Percentiles rank a stretch among this genome's conserved stretches.
These are phyloP conservation scores for Gloeopeniophorella convolvens DNA, from an alignment of 768 basidiomycete species.

Conservation along the genomic window DNA sequence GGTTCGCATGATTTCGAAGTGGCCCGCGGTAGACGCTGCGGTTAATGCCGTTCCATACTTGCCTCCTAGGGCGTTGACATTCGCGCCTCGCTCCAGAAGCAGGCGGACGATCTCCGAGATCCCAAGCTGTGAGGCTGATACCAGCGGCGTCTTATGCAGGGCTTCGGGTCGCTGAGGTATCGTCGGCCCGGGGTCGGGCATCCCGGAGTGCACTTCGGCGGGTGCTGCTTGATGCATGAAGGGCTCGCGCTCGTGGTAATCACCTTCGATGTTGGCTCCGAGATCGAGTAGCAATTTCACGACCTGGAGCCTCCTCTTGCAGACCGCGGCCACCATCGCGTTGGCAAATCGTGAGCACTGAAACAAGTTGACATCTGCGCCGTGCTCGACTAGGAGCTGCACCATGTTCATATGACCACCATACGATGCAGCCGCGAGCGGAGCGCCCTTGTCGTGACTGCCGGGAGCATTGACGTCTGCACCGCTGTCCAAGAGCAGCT, in stretches of 20 bases:
- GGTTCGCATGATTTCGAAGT: neutral
- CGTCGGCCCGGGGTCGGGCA: too few relatives aligned
- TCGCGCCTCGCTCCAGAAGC: neutral
- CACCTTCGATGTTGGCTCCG: too few relatives aligned
- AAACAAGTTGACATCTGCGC: neutral
- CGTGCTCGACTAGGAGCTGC: neutral
- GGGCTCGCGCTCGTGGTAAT: too few relatives aligned
- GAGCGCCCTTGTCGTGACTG: neutral
- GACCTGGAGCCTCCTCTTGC: too few relatives aligned
- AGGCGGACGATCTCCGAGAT: neutral
- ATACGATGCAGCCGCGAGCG: neutral
- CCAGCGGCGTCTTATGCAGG: neutral
- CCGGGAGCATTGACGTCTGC: neutral
- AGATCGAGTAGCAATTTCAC: too few relatives aligned
- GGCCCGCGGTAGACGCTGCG: neutral
- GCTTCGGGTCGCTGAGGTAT: too few relatives aligned
- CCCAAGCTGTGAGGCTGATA: neutral
- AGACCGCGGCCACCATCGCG: too few relatives aligned
- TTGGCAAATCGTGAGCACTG: too few relatives aligned
- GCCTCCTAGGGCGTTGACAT: neutral
- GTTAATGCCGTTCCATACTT: neutral
- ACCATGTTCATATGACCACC: neutral
- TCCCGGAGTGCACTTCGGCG: too few relatives aligned
- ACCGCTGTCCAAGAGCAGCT: neutral
- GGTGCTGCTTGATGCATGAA: too few relatives aligned